Evolutionary conservation across 176 grass and related monocot species (phyloP).

Genomic region (Aegilops sharonensis): DNA sequence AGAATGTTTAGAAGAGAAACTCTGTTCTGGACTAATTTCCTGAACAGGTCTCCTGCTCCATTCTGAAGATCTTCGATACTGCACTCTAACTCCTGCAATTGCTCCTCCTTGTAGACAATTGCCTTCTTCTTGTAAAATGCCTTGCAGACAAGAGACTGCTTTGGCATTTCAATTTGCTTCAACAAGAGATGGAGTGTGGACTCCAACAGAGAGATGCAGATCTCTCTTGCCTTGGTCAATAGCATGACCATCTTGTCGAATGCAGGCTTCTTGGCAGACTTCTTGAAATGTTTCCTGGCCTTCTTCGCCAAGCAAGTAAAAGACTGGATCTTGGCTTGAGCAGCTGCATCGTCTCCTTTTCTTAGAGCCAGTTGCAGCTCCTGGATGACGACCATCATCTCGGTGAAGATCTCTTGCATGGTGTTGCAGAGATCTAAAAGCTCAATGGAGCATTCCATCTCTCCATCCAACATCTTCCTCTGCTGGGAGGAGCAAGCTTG

Average conservation of each 20-base stretch:
- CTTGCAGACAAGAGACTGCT: constrained; percentile 25
- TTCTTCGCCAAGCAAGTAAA: constrained; percentile 5
- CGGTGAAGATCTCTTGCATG: constrained; percentile 28
- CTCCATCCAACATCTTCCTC: constrained; percentile 44
- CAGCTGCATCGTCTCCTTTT: constrained; percentile 2
- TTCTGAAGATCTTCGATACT: constrained; percentile 17
- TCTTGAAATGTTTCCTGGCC: constrained; percentile 28
- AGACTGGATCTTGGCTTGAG: constrained; percentile 22
- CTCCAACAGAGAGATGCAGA: constrained; percentile 17
- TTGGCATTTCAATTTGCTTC: constrained; percentile 13
- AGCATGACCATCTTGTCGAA: not conserved
- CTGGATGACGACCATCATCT: constrained; percentile 20
- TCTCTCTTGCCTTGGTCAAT: constrained; percentile 14
- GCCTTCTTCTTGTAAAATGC: constrained; percentile 21
- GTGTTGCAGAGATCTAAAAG: constrained; percentile 41
- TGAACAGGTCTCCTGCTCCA: not conserved
- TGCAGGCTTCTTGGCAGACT: not conserved
- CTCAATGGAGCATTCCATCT: constrained; percentile 37
- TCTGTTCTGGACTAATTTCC: constrained; percentile 25
- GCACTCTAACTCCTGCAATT: constrained; percentile 30
- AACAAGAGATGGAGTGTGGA: constrained; percentile 4
- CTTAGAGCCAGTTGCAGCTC: constrained; percentile 23
- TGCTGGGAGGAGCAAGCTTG: constrained; percentile 37
- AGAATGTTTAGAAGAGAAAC: constrained; percentile 33
- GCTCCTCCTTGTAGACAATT: constrained; percentile 6